Conservation (phyloP, 1,284 basidiomycete genomes). For the Ceratobasidium papillatum region DNA sequence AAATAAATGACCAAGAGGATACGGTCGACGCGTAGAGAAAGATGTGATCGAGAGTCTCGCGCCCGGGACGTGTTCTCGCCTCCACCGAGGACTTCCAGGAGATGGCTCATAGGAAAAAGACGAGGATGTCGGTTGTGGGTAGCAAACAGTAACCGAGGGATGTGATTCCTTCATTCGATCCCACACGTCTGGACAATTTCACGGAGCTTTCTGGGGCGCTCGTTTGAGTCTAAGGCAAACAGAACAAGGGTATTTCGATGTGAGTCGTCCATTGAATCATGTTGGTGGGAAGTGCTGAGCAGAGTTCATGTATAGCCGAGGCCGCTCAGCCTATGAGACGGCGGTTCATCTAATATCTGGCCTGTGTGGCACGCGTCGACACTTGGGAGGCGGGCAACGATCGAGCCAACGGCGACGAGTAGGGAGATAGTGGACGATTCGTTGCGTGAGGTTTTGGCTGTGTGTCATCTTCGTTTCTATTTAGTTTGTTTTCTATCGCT, state of each 20-base stretch:
- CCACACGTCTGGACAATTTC: slow-evolving; percentile 83
- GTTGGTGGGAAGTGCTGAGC: background rate
- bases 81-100: slow-evolving; percentile 8
- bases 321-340: slow-evolving; percentile 39
- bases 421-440: slow-evolving; percentile 77
- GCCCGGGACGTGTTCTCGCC: slow-evolving; percentile 8
- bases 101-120: slow-evolving; percentile 48
- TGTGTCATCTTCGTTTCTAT: slow-evolving; percentile 50
- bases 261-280: slow-evolving; percentile 27
- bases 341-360: slow-evolving; percentile 34
- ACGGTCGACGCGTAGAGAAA: no score
- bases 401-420: slow-evolving; percentile 74
- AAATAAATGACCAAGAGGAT: no score
- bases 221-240: slow-evolving; percentile 72
- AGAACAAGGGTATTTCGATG: slow-evolving; percentile 71
- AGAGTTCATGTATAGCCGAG: slow-evolving; percentile 31
- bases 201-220: slow-evolving; percentile 87
- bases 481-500: background rate
- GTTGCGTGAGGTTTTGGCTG: slow-evolving; percentile 72
- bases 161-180: slow-evolving; percentile 87
- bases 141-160: slow-evolving; percentile 83
- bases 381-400: slow-evolving; percentile 70
- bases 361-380: slow-evolving; percentile 46
- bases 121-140: slow-evolving; percentile 64
- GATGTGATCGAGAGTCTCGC: no score